Evolutionary conservation across 805 yeast species (phyloP).

Genomic region (Ogataea thermomethanolica): DNA sequence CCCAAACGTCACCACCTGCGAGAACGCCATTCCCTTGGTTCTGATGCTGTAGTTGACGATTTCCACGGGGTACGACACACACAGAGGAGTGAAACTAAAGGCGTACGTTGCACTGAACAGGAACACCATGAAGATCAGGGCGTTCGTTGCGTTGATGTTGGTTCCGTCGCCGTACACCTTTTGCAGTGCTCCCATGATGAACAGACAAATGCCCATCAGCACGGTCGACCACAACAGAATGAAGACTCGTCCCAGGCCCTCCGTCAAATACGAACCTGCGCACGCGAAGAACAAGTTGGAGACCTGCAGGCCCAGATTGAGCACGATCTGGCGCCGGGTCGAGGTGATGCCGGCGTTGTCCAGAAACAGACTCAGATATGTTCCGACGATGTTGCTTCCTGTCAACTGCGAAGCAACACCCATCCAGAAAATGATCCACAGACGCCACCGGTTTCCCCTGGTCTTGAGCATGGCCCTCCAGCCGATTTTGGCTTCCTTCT

Average conservation of each 20-base stretch:
- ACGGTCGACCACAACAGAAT: constrained; percentile 24
- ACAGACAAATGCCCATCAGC: constrained; percentile 26
- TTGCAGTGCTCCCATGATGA: constrained; percentile 27
- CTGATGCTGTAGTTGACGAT: constrained; percentile 25
- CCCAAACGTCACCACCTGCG: constrained; percentile 23
- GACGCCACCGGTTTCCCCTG: constrained; percentile 24
- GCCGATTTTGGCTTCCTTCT: constrained; percentile 20
- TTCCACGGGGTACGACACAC: constrained; percentile 28
- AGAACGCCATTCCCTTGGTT: constrained; percentile 28
- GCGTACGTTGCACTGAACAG: constrained; percentile 25
- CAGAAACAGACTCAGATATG: constrained; percentile 35
- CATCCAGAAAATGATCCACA: constrained; percentile 29
- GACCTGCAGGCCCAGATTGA: constrained; percentile 27
- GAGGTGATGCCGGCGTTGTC: constrained; percentile 26
- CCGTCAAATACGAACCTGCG: constrained; percentile 25
- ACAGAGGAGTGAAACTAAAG: constrained; percentile 27
- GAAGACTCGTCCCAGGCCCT: constrained; percentile 24
- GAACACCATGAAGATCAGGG: constrained; percentile 24
- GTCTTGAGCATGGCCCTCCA: constrained; percentile 25
- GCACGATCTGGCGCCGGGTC: constrained; percentile 24
- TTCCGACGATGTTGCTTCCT: constrained; percentile 27
- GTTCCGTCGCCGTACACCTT: constrained; percentile 21
- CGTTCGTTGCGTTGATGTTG: constrained; percentile 23
- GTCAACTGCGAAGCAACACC: constrained; percentile 28
- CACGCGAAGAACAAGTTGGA: constrained; percentile 25